Evolutionary conservation across 2,329 filamentous ascomycete genomes (phyloP).

Genomic region (Alternaria panax): DNA sequence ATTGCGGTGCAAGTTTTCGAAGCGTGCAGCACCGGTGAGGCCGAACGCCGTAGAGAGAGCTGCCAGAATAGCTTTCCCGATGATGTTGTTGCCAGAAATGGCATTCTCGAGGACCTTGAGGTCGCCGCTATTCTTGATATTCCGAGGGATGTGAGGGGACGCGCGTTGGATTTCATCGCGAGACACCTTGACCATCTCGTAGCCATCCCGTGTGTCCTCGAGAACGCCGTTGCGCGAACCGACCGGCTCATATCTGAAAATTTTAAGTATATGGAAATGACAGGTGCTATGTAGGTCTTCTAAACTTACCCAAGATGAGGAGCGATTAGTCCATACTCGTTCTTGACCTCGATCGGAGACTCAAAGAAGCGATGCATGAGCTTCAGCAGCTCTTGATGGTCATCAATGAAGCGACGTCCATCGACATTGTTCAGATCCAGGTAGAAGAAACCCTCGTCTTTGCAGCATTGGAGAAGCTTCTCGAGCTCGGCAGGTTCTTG

Average conservation of each 20-base stretch:
- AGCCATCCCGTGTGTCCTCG: slow-evolving; percentile 40
- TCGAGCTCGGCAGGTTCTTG: slow-evolving; percentile 63
- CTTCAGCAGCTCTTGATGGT: slow-evolving; percentile 61
- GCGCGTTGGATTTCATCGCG: slow-evolving; percentile 44
- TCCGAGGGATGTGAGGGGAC: slow-evolving; percentile 29
- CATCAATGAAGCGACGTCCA: slow-evolving; percentile 61
- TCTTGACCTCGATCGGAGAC: slow-evolving; percentile 62
- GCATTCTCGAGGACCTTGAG: slow-evolving; percentile 36
- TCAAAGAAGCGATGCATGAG: slow-evolving; percentile 66
- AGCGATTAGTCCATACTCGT: slow-evolving; percentile 63
- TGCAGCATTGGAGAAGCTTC: slow-evolving; percentile 59
- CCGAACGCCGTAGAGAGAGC: slow-evolving; percentile 49
- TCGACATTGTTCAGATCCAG: slow-evolving; percentile 62
- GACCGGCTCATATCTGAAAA: slow-evolving; percentile 30
- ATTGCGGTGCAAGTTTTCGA: slow-evolving; percentile 43
- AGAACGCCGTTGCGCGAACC: slow-evolving; percentile 42
- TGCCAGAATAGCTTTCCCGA: slow-evolving; percentile 55
- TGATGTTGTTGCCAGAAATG: slow-evolving; percentile 41
- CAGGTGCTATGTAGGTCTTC: neutral
- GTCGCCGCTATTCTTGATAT: slow-evolving; percentile 42
- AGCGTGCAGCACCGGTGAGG: slow-evolving; percentile 36
- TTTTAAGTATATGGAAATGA: neutral
- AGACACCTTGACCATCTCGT: slow-evolving; percentile 46
- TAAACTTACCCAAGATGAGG: slow-evolving; percentile 60
- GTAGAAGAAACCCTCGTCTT: slow-evolving; percentile 64